Evolutionary conservation across 768 basidiomycete genomes (phyloP), one percentile per base, ranked within the genome.

Genomic region (Podaxis sp.): DNA sequence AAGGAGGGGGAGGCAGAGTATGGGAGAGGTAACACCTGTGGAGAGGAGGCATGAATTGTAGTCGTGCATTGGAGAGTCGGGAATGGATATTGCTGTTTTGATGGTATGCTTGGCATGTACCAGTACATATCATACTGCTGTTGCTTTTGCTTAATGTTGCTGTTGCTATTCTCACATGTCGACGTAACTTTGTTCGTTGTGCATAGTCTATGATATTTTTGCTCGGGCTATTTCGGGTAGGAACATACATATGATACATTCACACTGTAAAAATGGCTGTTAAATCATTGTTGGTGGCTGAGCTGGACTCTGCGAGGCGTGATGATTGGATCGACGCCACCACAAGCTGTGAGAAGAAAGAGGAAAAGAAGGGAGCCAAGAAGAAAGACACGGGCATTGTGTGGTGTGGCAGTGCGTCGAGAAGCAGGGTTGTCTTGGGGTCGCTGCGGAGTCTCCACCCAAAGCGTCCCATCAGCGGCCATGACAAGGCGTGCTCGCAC

Each of bases 1-100:
- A 64, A 83, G 80, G 64, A 86, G 84, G 71, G 82, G 82, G 49
- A 77, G 84, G 64, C 75, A 75, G 58, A 86, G 84, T 69, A 66
- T 80, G 64, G 79, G 80, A 64, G 78, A 82, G 57, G 72, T 71
- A 30, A 77, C 77, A 19, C 77, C 79, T 40, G 69, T 81, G 61
- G 75, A 77, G 9, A 30, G 39, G 24, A 39, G 59, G 36, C 48
- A 19, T 26, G 59, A 52, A 9, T 11, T 38, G 12, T 51, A 51
- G 24, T 28, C 24, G 49, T 51, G 49, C 4, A 51, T 24, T 51
- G 19, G 26, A 26, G 19, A 51, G 8, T 51, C 8, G 9, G 22
- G 42, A 8, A 33, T 33, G 33, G 33, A 33, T 33, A 33, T 33
- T 9, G 2, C 33, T 33, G 33, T 33, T 33, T 33, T 9, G 8